Base-by-base conservation (phyloP, 306 rosid genomes). In the Cucurbita moschata region DNA sequence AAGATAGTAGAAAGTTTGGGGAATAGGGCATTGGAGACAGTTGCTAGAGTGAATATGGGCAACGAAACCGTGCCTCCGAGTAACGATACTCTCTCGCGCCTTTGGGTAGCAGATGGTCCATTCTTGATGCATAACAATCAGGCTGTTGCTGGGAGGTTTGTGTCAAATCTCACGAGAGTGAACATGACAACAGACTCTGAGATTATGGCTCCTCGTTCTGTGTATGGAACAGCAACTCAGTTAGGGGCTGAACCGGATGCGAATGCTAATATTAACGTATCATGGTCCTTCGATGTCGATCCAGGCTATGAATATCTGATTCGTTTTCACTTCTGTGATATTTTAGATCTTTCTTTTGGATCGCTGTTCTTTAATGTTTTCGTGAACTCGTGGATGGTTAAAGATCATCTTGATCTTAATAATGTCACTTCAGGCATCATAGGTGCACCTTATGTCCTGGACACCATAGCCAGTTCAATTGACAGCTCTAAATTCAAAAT, bases 251-350 rank as follows among this genome's bases (percentile, higher is more conserved):
- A 43, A 8, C 2, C 1, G 4, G 86, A 85, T 19, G 21, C 77
- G 6, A 26, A 37, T 19, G 39, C 40, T 6, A 66, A 50, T 18
- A 85, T 78, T 38, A 89, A 89, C 47, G 60, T 85, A 42, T 77
- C 96, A 16, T 89, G 92, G 92, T 13, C 44, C 58, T 89, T 89
- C 4, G 50, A 77, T 8, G 86, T 82, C 19, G 85, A 81, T 81
- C 90, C 83, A 6, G 85, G 85, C 47, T 89, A 87, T 57, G 85
- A 87, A 68, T 87, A 89, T 81, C 71, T 89, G 43, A 72, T 89
- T 51, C 89, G 96, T 64, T 85, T 85, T 81, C 92, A 89, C 69
- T 89, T 85, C 79, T 89, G 96, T 78, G 88, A 89, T 67, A 51
- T 85, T 44, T 44, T 76, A 49, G 75, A 73, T 68, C 40, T 15